Percentiles rank a stretch among this genome's conserved stretches.
Evolutionary conservation across 345 rosid genomes (phyloP).

Genomic region (Rhodamnia rubescens): DNA sequence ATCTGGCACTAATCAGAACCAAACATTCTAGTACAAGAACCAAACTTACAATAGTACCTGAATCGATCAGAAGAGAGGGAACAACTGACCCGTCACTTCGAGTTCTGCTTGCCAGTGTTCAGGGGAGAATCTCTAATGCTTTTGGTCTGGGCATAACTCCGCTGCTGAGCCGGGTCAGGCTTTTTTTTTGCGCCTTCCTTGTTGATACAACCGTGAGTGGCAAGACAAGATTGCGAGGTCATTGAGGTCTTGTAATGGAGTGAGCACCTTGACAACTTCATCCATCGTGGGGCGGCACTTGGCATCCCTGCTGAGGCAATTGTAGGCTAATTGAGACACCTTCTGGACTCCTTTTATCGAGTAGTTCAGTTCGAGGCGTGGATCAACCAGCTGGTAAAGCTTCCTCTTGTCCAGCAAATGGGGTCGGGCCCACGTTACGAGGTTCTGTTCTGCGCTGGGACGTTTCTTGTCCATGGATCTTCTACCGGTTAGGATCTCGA

Average conservation of each 20-base stretch:
- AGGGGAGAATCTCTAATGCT: slow-evolving; percentile 43
- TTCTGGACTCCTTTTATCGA: slow-evolving; percentile 73
- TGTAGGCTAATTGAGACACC: slow-evolving; percentile 54
- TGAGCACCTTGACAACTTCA: slow-evolving; percentile 49
- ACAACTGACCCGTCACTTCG: slow-evolving; percentile 12
- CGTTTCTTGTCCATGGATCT: slow-evolving; percentile 97
- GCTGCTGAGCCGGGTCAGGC: slow-evolving; percentile 26
- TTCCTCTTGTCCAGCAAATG: slow-evolving; percentile 75
- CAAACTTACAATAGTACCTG: slow-evolving; percentile 13
- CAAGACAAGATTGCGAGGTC: slow-evolving; percentile 58
- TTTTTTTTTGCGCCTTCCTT: slow-evolving; percentile 59
- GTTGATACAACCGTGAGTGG: slow-evolving; percentile 51
- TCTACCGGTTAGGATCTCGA: slow-evolving; percentile 86
- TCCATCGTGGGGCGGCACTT: slow-evolving; percentile 71
- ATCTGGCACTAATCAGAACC: background rate
- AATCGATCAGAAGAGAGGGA: background rate
- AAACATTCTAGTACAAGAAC: slow-evolving; percentile 5
- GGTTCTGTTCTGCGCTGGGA: slow-evolving; percentile 80
- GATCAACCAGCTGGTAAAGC: slow-evolving; percentile 66
- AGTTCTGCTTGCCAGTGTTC: slow-evolving; percentile 43
- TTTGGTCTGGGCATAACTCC: slow-evolving; percentile 19
- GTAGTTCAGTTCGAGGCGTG: slow-evolving; percentile 79
- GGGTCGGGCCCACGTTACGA: slow-evolving; percentile 87
- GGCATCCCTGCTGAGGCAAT: slow-evolving; percentile 59
- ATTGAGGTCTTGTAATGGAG: slow-evolving; percentile 51